phyloP scores from a whole-genome alignment of 352 stramenopile species.

The Pythium angustatum region DNA sequence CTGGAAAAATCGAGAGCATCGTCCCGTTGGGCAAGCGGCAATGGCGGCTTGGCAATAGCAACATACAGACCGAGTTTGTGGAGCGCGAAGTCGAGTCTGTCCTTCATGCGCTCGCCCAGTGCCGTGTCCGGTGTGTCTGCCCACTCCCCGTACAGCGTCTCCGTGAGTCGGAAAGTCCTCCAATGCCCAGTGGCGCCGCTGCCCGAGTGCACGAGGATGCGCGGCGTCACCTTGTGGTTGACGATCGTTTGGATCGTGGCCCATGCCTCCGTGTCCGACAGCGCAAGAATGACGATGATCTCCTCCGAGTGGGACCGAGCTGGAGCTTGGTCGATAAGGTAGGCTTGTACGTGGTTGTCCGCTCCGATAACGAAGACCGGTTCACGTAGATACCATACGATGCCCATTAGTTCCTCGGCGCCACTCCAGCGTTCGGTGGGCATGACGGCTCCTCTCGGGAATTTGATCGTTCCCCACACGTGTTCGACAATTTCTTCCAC shows the following conservation, averaged over 20 bases:
- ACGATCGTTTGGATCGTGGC: conserved; percentile 8
- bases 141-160: not conserved
- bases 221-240: not conserved
- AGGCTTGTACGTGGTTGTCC: not conserved
- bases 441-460: not conserved
- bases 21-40: not conserved
- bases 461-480: not conserved
- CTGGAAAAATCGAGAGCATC: not conserved
- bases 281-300: not conserved
- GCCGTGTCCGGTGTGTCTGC: not conserved
- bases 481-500: not conserved
- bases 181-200: not conserved
- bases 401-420: not conserved
- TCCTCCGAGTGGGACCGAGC: not conserved
- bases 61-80: not conserved
- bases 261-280: not conserved
- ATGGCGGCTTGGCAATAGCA: not conserved
- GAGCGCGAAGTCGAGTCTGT: not conserved
- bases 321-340: not conserved
- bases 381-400: not conserved
- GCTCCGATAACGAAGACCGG: conserved; percentile 3
- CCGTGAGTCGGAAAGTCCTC: not conserved
- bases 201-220: not conserved
- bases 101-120: not conserved
- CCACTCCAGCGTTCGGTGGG: not conserved